Base-by-base conservation (phyloP, 192 early-diverging fungal species). In the Podila clonocystis region DNA sequence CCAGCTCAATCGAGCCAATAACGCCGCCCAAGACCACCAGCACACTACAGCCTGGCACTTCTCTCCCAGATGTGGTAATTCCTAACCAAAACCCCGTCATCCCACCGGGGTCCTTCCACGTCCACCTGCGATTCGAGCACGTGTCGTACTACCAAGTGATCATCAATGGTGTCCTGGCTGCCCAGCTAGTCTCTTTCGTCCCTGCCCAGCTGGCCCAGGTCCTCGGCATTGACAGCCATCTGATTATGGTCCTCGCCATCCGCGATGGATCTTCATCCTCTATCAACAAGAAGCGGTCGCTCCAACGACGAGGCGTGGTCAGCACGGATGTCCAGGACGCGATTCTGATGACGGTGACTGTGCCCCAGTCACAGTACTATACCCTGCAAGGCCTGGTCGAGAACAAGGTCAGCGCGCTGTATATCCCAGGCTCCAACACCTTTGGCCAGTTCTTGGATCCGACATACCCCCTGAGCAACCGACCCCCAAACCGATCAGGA, bases 131-230 rank as follows among this genome's bases (percentile, higher is more conserved):
- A 12, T 65, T 73, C 26, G 66, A 80, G 36, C 66, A 57, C 9
- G 71, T 80, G 4, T 80, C 77, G 1, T 80, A 80, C 29, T 71
- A 63, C 11, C 77, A 80, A n/a, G 77, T 80, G 62, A 80, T 80
- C 67, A 69, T 59, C 59, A 80, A 73, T 33, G 77, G 71, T 28
- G 28, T 80, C 22, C 49, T 80, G 55, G 77, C 77, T 4, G 77
- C 77, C 34, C 77, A 80, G 17, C 26, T 80, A 7, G 77, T 80
- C 15, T 69, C 65, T 24, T 80, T 80, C 17, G 50, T 80, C 20
- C 77, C 77, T 2, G 64, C 41, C 12, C 77, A 80, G 30, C 49
- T 80, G 41, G 41, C 31, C 22, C 20, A 31, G 3, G 12, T 73
- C 22, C 62, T 80, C 30, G 33, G 65, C 0, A 62, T 80, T 3